Conservation (phyloP, 1,284 basidiomycete species). For the Anthracocystis setariae region DNA sequence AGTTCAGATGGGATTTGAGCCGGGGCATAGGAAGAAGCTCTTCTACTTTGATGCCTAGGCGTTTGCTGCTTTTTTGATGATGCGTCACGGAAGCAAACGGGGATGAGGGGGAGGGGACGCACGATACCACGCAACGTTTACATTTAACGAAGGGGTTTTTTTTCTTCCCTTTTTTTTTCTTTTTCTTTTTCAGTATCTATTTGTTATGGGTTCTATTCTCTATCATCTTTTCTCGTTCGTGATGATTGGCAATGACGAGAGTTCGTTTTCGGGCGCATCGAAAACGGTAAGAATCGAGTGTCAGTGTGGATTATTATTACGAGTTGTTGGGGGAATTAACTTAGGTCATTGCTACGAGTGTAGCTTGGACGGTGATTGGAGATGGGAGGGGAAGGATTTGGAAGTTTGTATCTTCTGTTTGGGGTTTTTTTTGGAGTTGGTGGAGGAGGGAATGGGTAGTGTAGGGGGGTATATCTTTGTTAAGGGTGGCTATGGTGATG, state of each 20-base stretch:
- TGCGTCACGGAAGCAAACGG: too few relatives aligned
- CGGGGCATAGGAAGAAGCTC: constrained; percentile 47
- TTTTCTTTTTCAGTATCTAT: too few relatives aligned
- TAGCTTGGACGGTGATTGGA: constrained; percentile 8
- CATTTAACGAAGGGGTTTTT: not conserved
- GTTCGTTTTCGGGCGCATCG: too few relatives aligned
- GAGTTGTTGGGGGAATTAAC: not conserved
- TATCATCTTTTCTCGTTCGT: not conserved
- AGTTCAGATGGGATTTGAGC: constrained; percentile 32
- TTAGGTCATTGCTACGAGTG: constrained; percentile 27
- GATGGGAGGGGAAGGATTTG: not conserved
- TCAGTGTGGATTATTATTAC: not conserved
- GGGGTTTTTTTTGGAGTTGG: not conserved
- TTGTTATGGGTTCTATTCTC: constrained; percentile 2
- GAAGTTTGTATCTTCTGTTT: not conserved
- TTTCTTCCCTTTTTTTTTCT: not conserved
- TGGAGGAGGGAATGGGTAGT: too few relatives aligned
- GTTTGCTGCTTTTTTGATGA: too few relatives aligned
- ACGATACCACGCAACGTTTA: too few relatives aligned
- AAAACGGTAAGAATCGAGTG: too few relatives aligned
- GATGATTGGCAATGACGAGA: too few relatives aligned
- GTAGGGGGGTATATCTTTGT: constrained; percentile 72
- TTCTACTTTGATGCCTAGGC: constrained; percentile 58
- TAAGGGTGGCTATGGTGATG: constrained; percentile 85
- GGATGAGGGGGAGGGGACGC: too few relatives aligned